Evolutionary conservation across 495 filamentous ascomycete genomes (phyloP), one percentile per base, ranked within the genome.

Genomic region (Aspergillus affinis): DNA sequence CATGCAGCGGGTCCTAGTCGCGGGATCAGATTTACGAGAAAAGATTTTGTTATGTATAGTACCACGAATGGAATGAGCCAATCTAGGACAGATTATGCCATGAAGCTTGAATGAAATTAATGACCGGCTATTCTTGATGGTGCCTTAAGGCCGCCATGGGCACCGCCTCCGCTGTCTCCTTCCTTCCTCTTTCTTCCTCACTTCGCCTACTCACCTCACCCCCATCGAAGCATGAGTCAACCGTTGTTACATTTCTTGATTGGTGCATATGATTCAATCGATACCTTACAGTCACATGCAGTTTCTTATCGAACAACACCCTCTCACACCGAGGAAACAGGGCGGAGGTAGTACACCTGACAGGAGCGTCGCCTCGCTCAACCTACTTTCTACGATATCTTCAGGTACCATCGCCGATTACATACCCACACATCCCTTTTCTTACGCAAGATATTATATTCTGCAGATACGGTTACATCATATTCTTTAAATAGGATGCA

Each of bases 111-210:
- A 53, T 32, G 51, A 53, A 53, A 18, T 53, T 18, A 51, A 36
- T 10, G 10, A 30, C 29, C 29, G 29, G 8, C 4, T 6, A 12
- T 36, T 2, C 32, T 8, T 36, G 32, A 13, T 2, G 32, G 32
- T 36, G 32, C 32, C 32, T 36, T 6, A 36, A 36, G 32, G 32
- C 32, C 2, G 32, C 32, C 32, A 30, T 30, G 8, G 8, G 32
- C 6, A 13, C 2, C 10, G 2, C 32, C 32, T 36, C 32, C 32
- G 32, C 32, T 36, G 6, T 12, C 32, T 36, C 32, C 32, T 36
- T 70, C 19, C 53, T 78, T 9, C 64, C 77, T 18, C 26, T 50
- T 6, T 72, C 66, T 77, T 47, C 53, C n/a, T 41, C 36, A 13
- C 12, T 41, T 41, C 36, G 8, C 36, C 15, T 10, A 41, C 36